Percentiles rank a stretch among this genome's conserved stretches.
These are phyloP conservation scores for Leishmania guyanensis DNA, from an alignment of 208 protist species.

Conservation along the genomic window DNA sequence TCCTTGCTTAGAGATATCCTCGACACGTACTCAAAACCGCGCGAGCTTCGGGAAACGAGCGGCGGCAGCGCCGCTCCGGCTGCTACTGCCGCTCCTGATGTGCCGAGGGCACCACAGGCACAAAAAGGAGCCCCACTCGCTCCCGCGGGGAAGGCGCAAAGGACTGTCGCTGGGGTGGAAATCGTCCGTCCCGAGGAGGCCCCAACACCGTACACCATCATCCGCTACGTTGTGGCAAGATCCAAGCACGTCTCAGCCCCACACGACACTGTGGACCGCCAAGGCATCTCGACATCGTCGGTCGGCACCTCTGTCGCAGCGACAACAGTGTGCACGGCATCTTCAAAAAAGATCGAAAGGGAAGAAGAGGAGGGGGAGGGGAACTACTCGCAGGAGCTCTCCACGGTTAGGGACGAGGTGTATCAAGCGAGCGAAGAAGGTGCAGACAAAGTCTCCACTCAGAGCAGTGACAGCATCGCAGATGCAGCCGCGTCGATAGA, in stretches of 20 bases:
- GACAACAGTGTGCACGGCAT: background rate
- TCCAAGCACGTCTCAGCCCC: background rate
- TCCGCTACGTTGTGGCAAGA: constrained; percentile 44
- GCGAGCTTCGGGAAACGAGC: constrained; percentile 6
- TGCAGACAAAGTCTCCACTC: background rate
- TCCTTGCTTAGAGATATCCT: constrained; percentile 49
- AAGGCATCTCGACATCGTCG: background rate
- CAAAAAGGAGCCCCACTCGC: background rate
- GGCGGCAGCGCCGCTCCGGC: background rate
- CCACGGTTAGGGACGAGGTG: background rate
- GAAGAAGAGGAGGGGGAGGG: background rate
- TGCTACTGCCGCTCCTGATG: background rate
- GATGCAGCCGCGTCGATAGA: constrained; percentile 1
- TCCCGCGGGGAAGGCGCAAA: background rate
- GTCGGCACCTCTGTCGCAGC: background rate
- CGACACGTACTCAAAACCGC: constrained; percentile 51
- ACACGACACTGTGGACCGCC: background rate
- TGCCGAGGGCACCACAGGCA: background rate
- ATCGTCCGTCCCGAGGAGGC: constrained; percentile 43
- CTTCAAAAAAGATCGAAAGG: background rate
- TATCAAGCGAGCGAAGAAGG: background rate
- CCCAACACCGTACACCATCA: constrained; percentile 48
- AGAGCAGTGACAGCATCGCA: background rate
- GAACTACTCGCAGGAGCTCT: constrained; percentile 7
- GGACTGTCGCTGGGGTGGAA: constrained; percentile 27